Base-by-base conservation (phyloP, 257 asterid genomes). In the Fraxinus excelsior region DNA sequence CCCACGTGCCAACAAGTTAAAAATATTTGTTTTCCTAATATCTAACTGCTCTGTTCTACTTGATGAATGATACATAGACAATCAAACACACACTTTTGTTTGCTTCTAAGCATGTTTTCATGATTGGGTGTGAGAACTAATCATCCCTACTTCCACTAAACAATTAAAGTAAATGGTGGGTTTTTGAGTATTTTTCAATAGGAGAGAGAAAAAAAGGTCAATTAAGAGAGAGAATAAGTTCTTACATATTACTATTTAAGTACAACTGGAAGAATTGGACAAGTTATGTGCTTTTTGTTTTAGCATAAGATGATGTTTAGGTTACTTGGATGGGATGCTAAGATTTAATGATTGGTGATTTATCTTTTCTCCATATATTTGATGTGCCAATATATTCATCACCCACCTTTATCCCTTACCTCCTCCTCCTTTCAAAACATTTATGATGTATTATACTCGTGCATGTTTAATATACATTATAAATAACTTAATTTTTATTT, bases 61-160 rank as follows among this genome's bases (percentile, higher is more conserved):
- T 40, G 34, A 71, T 70, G 71, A 74, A 81, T 35, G 74, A 67
- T 67, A 64, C 80, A 73, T 44, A 76, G 73, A 74, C 76, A 78
- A 85, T 37, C 78, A 81, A 75, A 69, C 77, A 37, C 67, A 65
- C 8, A 8, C 37, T 73, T 88, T 82, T 87, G 88, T 90, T 91
- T 87, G 98, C 98, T 93, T 93, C 96, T 88, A 93, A 93, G 98
- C 96, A 82, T 90, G 94, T 82, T 89, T 86, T 90, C 94, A 93
- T 93, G 86, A 91, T 91, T 85, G 82, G 26, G 81, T 37, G 60
- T 74, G 64, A 71, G 76, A 82, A 76, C 82, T 83, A 68, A 91
- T 89, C 78, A 80, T 81, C 67, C 77, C 73, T 37, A 32, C 80
- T 79, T 80, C 90, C 90, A 89, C 88, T 83, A 77, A 82, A 71